Evolutionary conservation across 2,329 filamentous ascomycete genomes (phyloP).

Genomic region (Ophiostoma novo-ulmi): DNA sequence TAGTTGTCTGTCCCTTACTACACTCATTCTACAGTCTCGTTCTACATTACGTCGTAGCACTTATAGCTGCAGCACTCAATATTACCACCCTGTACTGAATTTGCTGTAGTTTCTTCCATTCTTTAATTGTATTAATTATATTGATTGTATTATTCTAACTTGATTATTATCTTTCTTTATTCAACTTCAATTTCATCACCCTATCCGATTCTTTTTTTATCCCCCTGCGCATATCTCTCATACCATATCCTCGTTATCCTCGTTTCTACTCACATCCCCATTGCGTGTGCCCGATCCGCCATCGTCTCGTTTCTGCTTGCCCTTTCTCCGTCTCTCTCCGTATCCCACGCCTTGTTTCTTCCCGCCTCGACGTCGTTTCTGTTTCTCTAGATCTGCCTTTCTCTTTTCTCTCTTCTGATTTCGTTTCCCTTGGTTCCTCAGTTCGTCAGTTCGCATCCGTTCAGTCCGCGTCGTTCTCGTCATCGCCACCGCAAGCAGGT

Average conservation of each 20-base stretch:
- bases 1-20: not conserved
- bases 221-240: not conserved
- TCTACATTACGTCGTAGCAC: not conserved
- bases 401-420: not conserved
- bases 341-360: slow-evolving; percentile 4
- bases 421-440: not conserved
- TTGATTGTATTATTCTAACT: not conserved
- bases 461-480: slow-evolving; percentile 11
- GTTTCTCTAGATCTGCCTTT: slow-evolving; percentile 6
- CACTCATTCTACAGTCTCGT: not conserved
- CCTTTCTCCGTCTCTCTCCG: not conserved
- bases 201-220: not conserved
- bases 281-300: not conserved
- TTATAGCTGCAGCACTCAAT: not conserved
- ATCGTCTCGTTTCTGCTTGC: not conserved
- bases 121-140: not conserved
- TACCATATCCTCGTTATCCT: not conserved
- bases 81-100: not conserved
- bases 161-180: not conserved
- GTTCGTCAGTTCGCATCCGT: not conserved
- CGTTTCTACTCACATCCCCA: slow-evolving; percentile 5
- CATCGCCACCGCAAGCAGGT: slow-evolving; percentile 4
- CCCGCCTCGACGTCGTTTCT: not conserved
- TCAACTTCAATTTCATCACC: not conserved
- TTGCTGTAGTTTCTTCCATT: not conserved